Percentiles rank a stretch among this genome's conserved stretches.
These are phyloP conservation scores for Ascomycota sp. DNA, from an alignment of 2,329 filamentous ascomycete species.

Conservation along the genomic window DNA sequence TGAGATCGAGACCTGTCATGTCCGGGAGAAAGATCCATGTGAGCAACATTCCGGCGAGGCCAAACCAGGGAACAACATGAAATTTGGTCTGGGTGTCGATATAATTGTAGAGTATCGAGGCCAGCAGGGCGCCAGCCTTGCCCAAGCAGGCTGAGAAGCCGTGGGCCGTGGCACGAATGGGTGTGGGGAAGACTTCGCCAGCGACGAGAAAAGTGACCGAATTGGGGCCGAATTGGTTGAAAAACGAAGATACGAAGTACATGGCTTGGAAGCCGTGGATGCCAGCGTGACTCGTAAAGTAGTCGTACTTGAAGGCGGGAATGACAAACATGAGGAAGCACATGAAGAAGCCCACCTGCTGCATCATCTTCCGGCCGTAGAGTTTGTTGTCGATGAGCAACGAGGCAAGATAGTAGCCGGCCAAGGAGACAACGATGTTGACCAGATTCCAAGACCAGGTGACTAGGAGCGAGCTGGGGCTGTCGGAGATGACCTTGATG, in stretches of 20 bases:
- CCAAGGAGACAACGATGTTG: constrained; percentile 72
- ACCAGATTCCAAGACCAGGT: constrained; percentile 84
- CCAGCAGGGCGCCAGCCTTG: constrained; percentile 72
- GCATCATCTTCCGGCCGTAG: constrained; percentile 91
- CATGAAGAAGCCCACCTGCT: constrained; percentile 81
- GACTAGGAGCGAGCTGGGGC: constrained; percentile 54
- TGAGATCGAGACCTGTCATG: constrained; percentile 86
- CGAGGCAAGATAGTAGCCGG: constrained; percentile 77
- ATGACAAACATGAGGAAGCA: constrained; percentile 88
- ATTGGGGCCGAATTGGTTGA: constrained; percentile 98
- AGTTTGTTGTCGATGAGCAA: constrained; percentile 90
- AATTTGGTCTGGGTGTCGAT: constrained; percentile 72
- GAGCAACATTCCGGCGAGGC: constrained; percentile 65
- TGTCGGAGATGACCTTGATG: constrained; percentile 58
- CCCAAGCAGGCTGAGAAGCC: constrained; percentile 84
- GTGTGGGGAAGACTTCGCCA: constrained; percentile 89
- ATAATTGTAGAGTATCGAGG: constrained; percentile 86
- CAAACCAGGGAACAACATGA: constrained; percentile 89
- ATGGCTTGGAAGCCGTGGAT: constrained; percentile 90
- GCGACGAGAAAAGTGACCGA: constrained; percentile 90
- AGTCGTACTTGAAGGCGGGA: constrained; percentile 70
- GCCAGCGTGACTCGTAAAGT: constrained; percentile 52
- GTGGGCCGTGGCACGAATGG: constrained; percentile 81
- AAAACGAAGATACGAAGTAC: constrained; percentile 96
- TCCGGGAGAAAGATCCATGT: constrained; percentile 84